These are phyloP conservation scores for Pyrenochaeta sp. DNA, from an alignment of 2,329 filamentous ascomycete species.

Conservation along the genomic window DNA sequence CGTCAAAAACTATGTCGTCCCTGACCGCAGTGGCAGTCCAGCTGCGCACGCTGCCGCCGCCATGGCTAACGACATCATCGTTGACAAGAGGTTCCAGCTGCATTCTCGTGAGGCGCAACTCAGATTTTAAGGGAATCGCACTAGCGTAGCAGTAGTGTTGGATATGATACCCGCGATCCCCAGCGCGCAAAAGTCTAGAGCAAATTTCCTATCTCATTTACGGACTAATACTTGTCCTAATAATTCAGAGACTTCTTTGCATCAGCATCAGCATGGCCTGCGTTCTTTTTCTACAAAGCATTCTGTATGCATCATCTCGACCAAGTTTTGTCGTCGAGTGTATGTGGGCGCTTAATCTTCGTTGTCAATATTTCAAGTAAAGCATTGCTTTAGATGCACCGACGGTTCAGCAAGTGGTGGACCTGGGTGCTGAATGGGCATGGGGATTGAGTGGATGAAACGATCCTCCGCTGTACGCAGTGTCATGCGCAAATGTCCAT, in stretches of 20 bases:
- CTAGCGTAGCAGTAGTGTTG: constrained; percentile 13
- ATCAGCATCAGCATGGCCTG: constrained; percentile 26
- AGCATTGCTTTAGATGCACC: constrained; percentile 20
- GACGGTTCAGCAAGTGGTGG: too few species aligned
- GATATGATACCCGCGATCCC: constrained; percentile 35
- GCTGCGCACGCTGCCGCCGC: constrained; percentile 38
- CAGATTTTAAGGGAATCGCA: constrained; percentile 33
- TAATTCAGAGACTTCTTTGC: constrained; percentile 12
- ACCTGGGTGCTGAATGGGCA: neutral
- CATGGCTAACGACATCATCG: constrained; percentile 22
- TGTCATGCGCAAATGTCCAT: neutral
- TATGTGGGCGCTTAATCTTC: constrained; percentile 28
- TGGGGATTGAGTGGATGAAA: constrained; percentile 5
- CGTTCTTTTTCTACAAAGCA: constrained; percentile 12
- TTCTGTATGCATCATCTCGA: neutral
- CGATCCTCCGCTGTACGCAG: neutral
- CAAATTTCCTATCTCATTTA: constrained; percentile 23
- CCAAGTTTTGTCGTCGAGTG: constrained; percentile 13
- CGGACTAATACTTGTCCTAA: constrained; percentile 15
- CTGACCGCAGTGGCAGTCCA: constrained; percentile 36
- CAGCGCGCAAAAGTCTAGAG: constrained; percentile 12
- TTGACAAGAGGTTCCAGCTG: constrained; percentile 39
- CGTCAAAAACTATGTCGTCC: constrained; percentile 43
- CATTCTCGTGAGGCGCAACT: constrained; percentile 38
- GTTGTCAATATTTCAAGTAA: constrained; percentile 32